These are phyloP conservation scores for Lipomyces yamanashiensis DNA, from an alignment of 805 yeast genomes.

Conservation along the genomic window DNA sequence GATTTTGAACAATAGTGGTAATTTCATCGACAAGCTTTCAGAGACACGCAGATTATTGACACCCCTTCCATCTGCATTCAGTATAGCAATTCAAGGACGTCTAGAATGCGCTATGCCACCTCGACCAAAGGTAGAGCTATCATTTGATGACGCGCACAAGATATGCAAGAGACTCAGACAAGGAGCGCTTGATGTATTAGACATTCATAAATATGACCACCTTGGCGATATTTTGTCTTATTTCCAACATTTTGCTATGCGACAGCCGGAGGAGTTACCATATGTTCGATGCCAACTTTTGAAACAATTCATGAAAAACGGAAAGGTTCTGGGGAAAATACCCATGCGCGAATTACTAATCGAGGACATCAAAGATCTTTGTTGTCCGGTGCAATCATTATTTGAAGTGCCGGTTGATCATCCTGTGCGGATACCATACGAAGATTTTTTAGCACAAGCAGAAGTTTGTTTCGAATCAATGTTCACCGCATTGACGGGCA, in stretches of 20 bases:
- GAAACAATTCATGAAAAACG: conserved; percentile 3
- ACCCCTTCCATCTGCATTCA: conserved; percentile 24
- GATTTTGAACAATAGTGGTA: not conserved
- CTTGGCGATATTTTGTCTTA: conserved; percentile 21
- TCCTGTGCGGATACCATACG: conserved; percentile 4
- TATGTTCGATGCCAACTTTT: conserved; percentile 25
- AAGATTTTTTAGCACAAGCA: conserved; percentile 22
- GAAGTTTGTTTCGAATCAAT: conserved; percentile 52
- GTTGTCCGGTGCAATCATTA: conserved; percentile 22
- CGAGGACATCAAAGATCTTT: conserved; percentile 20
- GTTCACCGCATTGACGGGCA: conserved; percentile 59
- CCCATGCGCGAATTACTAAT: conserved; percentile 18
- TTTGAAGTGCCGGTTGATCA: conserved; percentile 12
- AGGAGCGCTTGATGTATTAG: conserved; percentile 7
- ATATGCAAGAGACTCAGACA: not conserved
- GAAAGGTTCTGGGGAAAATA: conserved; percentile 15
- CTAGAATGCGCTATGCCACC: conserved; percentile 36
- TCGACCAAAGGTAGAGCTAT: conserved; percentile 14
- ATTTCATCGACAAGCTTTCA: not conserved
- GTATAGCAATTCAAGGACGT: conserved; percentile 33
- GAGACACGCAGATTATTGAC: conserved; percentile 10
- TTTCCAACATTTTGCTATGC: conserved; percentile 17
- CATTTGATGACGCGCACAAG: conserved; percentile 12
- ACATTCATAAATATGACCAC: conserved; percentile 10
- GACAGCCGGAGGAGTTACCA: conserved; percentile 25